Evolutionary conservation across 768 basidiomycete species (phyloP).

Genomic region (Suillus americanus): DNA sequence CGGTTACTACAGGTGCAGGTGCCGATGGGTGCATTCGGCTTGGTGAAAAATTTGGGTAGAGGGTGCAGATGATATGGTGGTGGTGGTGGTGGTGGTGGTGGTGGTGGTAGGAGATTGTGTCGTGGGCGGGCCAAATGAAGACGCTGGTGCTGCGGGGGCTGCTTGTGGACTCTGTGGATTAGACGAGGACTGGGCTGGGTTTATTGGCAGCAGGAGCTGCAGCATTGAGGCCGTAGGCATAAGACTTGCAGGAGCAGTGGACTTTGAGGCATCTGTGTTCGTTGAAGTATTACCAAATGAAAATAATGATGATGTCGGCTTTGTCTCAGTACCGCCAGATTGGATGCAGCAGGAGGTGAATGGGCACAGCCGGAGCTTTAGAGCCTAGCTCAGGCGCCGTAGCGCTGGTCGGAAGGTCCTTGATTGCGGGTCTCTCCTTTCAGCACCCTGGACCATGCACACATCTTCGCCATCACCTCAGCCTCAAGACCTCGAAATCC

Average conservation of each 20-base stretch:
- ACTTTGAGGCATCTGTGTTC: conserved; percentile 12
- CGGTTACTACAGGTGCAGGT: conserved; percentile 8
- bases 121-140: conserved; percentile 19
- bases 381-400: conserved; percentile 22
- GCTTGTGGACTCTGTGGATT: conserved; percentile 5
- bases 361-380: conserved; percentile 24
- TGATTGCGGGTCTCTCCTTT: conserved; percentile 35
- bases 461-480: conserved; percentile 70
- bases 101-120: conserved; percentile 13
- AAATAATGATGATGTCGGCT: conserved; percentile 15
- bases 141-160: conserved; percentile 10
- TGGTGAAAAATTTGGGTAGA: conserved; percentile 10
- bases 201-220: conserved; percentile 11
- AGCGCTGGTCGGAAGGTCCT: conserved; percentile 28
- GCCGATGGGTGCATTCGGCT: conserved; percentile 22
- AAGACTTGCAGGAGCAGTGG: conserved; percentile 14
- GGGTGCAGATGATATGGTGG: conserved; percentile 6
- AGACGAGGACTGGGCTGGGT: conserved; percentile 1
- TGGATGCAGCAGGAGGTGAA: conserved; percentile 4
- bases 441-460: conserved; percentile 51
- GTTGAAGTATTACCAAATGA: conserved; percentile 13
- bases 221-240: conserved; percentile 12
- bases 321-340: conserved; percentile 13
- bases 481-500: conserved; percentile 80
- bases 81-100: conserved; percentile 14